Evolutionary conservation across 768 basidiomycete species (phyloP), one percentile per base, ranked within the genome.

Genomic region (Xerocomellus amylosporus): DNA sequence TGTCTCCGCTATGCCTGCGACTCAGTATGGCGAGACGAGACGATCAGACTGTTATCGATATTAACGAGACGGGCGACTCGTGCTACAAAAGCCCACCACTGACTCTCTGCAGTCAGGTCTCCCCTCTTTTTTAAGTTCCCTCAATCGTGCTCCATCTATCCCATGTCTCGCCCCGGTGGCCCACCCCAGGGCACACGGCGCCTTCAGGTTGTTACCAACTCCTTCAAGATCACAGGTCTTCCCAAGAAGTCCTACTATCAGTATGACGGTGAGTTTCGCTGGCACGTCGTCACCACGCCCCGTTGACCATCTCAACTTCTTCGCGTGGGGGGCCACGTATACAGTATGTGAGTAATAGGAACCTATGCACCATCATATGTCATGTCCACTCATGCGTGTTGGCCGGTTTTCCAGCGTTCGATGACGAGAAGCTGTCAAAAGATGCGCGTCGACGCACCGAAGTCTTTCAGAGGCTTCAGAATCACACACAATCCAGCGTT

Each of bases 381-480:
- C 31, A 33, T 26, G 30, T 41, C 31, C 44, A 12, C 46, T 63
- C 44, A 57, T 45, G 9, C n/a, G 4, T 15, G 26, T 30, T 20
- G 5, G 1, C 39, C 5, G 0, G 2, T 14, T 47, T 17, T 20
- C 19, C 39, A 71, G 69, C 63, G 1, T 62, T 72, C 12, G 53
- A 49, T 0, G 56, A 62, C 17, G 48, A 60, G 2, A 49, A 22
- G 45, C 4, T 64, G 5, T 43, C 51, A 0, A 46, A 43, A 4
- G 46, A 31, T 0, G 0, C 62, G 26, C 67, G 60, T 9, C 64
- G 61, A 17, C 71, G 70, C 49, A 67, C 70, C 31, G 74, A 71
- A 1, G 17, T 67, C 2, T 57, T 71, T 2, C 63, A 71, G 49
- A 58, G 63, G 6, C 65, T 83, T 0, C 80, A 81, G 46, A 74